Evolutionary conservation across 1,139 yeast genomes (phyloP).

Genomic region (Pichia sp.): DNA sequence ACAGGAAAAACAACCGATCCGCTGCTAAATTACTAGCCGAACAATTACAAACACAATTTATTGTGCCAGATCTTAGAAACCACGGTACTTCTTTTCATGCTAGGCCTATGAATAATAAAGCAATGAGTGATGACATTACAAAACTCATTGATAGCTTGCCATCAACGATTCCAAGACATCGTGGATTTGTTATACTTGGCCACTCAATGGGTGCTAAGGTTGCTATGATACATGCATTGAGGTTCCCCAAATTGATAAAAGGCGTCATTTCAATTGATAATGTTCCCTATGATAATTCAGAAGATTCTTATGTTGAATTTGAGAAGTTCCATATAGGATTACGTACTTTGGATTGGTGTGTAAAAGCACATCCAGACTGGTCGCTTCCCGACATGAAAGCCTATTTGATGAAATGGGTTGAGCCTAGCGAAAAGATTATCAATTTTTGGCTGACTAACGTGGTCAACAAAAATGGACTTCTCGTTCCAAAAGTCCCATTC

Average conservation of each 20-base stretch:
- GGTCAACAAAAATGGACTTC: slow-evolving; percentile 9
- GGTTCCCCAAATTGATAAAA: slow-evolving; percentile 59
- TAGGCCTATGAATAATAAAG: slow-evolving; percentile 62
- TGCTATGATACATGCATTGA: slow-evolving; percentile 77
- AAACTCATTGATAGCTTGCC: slow-evolving; percentile 19
- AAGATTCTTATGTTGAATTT: slow-evolving; percentile 24
- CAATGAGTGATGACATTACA: slow-evolving; percentile 72
- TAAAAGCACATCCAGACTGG: slow-evolving; percentile 15
- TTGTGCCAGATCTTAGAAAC: slow-evolving; percentile 76
- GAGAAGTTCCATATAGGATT: slow-evolving; percentile 28
- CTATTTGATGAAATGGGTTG: slow-evolving; percentile 55
- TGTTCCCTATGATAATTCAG: slow-evolving; percentile 55
- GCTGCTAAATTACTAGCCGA: slow-evolving; percentile 50
- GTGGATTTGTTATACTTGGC: slow-evolving; percentile 53
- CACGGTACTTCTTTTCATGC: slow-evolving; percentile 87
- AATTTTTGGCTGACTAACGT: slow-evolving; percentile 73
- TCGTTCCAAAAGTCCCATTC: slow-evolving; percentile 54
- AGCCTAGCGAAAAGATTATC: slow-evolving; percentile 54
- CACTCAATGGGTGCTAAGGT: slow-evolving; percentile 98
- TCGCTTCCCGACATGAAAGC: slow-evolving; percentile 41
- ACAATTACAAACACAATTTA: slow-evolving; percentile 41
- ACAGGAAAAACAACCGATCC: slow-evolving; percentile 69
- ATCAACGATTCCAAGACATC: slow-evolving; percentile 20
- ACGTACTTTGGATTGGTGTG: slow-evolving; percentile 15
- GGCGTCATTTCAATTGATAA: slow-evolving; percentile 80